These are phyloP conservation scores for Calonectria multiphialidica DNA, from an alignment of 2,329 filamentous ascomycete species.

Conservation along the genomic window DNA sequence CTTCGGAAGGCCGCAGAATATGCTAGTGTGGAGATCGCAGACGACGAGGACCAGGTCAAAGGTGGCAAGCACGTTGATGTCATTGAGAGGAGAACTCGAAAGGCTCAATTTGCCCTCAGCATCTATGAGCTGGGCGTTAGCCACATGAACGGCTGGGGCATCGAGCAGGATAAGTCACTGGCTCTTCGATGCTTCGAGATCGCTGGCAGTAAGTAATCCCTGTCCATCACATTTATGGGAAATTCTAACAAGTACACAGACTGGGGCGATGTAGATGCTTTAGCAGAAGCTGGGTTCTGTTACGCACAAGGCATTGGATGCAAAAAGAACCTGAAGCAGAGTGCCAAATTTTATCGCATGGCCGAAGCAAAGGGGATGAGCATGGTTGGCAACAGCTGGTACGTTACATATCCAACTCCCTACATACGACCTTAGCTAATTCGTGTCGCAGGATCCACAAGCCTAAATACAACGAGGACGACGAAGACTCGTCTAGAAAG, in stretches of 20 bases:
- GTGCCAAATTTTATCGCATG: constrained; percentile 88
- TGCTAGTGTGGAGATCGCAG: constrained; percentile 84
- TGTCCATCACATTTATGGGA: too few species aligned
- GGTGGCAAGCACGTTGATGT: constrained; percentile 74
- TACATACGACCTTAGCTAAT: constrained; percentile 6
- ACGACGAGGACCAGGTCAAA: constrained; percentile 78
- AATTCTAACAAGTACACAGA: constrained; percentile 56
- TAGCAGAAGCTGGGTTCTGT: constrained; percentile 95
- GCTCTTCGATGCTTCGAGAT: constrained; percentile 96
- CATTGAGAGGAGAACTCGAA: constrained; percentile 82
- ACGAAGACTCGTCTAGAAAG: constrained; percentile 56
- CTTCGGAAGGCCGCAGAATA: constrained; percentile 90
- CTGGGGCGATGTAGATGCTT: constrained; percentile 95
- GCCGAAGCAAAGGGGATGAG: constrained; percentile 95
- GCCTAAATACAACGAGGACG: constrained; percentile 85
- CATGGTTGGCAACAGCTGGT: constrained; percentile 99
- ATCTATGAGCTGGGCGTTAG: constrained; percentile 97
- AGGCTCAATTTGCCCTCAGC: constrained; percentile 93
- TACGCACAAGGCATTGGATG: constrained; percentile 94
- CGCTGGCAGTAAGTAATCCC: constrained; percentile 75
- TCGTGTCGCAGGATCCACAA: constrained; percentile 85
- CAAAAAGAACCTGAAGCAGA: constrained; percentile 96
- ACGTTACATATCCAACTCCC: constrained; percentile 54
- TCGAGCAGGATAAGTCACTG: constrained; percentile 89
- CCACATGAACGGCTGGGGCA: constrained; percentile 98